phyloP scores from a whole-genome alignment of 176 grass and related monocot genomes.

The Bolboschoenus planiculmis region DNA sequence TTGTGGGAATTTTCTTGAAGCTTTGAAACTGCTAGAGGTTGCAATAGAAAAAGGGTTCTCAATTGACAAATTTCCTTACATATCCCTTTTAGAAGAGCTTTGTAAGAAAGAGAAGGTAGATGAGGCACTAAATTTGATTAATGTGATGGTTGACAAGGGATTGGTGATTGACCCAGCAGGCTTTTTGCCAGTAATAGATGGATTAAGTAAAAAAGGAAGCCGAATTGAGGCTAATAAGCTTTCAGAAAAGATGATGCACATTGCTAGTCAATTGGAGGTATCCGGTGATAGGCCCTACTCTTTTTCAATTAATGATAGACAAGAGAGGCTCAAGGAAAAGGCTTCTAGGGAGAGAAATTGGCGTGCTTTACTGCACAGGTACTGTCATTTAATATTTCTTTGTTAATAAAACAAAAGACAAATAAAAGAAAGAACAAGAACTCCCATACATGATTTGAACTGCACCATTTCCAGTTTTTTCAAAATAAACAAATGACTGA shows the following conservation, averaged over 20 bases:
- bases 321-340: slow-evolving; percentile 29
- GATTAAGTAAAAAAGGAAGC: slow-evolving; percentile 59
- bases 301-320: slow-evolving; percentile 15
- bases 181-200: slow-evolving; percentile 80
- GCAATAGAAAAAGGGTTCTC: slow-evolving; percentile 56
- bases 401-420: slow-evolving; percentile 11
- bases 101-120: slow-evolving; percentile 54
- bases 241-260: slow-evolving; percentile 80
- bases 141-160: slow-evolving; percentile 54
- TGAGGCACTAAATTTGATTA: slow-evolving; percentile 46
- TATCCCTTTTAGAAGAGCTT: slow-evolving; percentile 56
- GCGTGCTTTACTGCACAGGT: slow-evolving; percentile 76
- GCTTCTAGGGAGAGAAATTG: slow-evolving; percentile 49
- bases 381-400: slow-evolving; percentile 21
- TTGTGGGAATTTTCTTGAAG: slow-evolving; percentile 54
- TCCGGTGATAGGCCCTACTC: not conserved
- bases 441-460: not conserved
- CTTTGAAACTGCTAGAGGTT: slow-evolving; percentile 55
- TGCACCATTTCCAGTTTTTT: not conserved
- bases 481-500: slow-evolving; percentile 15
- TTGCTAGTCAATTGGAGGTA: slow-evolving; percentile 34
- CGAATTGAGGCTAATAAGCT: slow-evolving; percentile 72
- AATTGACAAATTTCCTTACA: slow-evolving; percentile 76
- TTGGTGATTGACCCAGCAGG: slow-evolving; percentile 67
- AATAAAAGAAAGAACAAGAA: not conserved